Percentiles rank a stretch among this genome's conserved stretches.
Evolutionary conservation across 495 filamentous ascomycete species (phyloP).

Genomic region (Talaromyces stipitatus): DNA sequence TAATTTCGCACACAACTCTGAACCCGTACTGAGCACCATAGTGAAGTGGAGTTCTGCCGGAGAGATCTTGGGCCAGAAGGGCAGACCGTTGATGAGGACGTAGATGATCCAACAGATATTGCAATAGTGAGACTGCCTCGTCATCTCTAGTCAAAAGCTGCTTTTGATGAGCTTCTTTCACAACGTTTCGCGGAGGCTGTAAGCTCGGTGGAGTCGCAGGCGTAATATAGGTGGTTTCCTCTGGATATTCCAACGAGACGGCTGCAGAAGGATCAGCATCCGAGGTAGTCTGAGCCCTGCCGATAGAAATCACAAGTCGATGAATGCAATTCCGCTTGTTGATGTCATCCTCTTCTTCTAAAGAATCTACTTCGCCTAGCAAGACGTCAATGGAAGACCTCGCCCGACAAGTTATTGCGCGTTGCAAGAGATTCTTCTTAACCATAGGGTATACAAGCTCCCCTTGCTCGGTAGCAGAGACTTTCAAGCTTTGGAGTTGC

Average conservation of each 20-base stretch:
- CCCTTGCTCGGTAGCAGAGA: slow-evolving; percentile 39
- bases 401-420: slow-evolving; percentile 67
- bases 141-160: slow-evolving; percentile 60
- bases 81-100: slow-evolving; percentile 60
- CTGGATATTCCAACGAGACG: slow-evolving; percentile 39
- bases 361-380: slow-evolving; percentile 53
- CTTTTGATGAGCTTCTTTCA: slow-evolving; percentile 48
- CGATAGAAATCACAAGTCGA: slow-evolving; percentile 82
- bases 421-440: slow-evolving; percentile 72
- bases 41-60: slow-evolving; percentile 83
- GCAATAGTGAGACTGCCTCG: slow-evolving; percentile 64
- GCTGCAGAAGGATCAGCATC: slow-evolving; percentile 36
- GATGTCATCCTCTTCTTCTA: slow-evolving; percentile 85
- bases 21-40: slow-evolving; percentile 96
- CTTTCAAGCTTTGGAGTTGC: slow-evolving; percentile 50
- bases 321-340: slow-evolving; percentile 92
- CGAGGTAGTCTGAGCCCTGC: slow-evolving; percentile 60
- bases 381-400: slow-evolving; percentile 61
- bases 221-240: slow-evolving; percentile 62
- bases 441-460: slow-evolving; percentile 48
- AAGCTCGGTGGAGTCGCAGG: slow-evolving; percentile 63
- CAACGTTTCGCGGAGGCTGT: slow-evolving; percentile 47
- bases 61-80: slow-evolving; percentile 61
- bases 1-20: slow-evolving; percentile 73
- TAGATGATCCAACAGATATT: slow-evolving; percentile 64